Evolutionary conservation across 1,284 basidiomycete genomes (phyloP), one percentile per base, ranked within the genome.

Genomic region (Sporisorium iseilematis-ciliati): DNA sequence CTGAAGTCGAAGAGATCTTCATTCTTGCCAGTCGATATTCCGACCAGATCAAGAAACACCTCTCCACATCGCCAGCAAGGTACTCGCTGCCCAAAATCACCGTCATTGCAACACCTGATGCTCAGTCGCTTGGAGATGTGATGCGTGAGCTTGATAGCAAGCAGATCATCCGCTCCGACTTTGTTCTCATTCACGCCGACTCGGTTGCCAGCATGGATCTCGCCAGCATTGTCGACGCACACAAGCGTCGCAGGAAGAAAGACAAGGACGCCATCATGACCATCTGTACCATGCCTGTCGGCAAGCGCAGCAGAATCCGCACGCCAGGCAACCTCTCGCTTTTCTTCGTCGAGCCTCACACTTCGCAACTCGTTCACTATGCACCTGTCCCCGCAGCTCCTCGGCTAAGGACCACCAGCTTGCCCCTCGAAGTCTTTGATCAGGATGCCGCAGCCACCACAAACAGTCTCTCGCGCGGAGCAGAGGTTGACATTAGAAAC

Each of bases 201-300:
- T 90, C 97, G 63, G 92, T 99, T 72, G 95, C 94, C 87, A 98
- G 94, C 85, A 89, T 98, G 79, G 91, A 92, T 79, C 91, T 99
- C 69, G 92, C 92, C 80, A 91, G 93, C 78, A 93, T 95, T 68
- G 92, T 98, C 50, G 89, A 91, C 49, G 91, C 90, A 65, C 95
- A 97, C 88, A 94, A 92, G 88, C 92, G 93, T 85, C 89, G 95
- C 35, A 89, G 94, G 66, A 92, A 91, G 85, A 89, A 88, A 62
- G 94, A 96, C 86, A 94, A 94, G 87, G 92, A 97, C 83, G 91
- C 92, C 60, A 95, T 97, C 84, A 97, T 97, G 95, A 97, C 95
- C 23, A 57, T 72, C 62, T 66, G 77, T 54, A 69, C 79, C 43
- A 77, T 57, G 73, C 71, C 72, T 25, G 57, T 63, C 23, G 61